A percentile compares a stretch with the other conserved stretches of the same genome.
phyloP scores from a whole-genome alignment of 805 yeast genomes.

The Schwanniomyces occidentalis region DNA sequence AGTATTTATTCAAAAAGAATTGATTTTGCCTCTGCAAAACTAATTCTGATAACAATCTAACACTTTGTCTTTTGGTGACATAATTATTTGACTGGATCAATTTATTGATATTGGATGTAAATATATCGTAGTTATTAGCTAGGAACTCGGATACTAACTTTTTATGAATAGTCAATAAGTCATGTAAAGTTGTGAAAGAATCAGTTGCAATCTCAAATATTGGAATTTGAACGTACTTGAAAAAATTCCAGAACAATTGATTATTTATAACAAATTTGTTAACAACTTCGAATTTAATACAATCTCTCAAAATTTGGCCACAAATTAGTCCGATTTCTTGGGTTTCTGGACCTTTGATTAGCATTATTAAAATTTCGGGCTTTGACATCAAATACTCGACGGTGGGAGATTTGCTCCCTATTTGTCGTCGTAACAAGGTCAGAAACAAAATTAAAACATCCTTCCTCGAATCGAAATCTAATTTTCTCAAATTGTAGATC shows the following conservation, averaged over 20 bases:
- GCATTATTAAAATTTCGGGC: constrained; percentile 61
- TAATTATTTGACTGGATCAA: constrained; percentile 78
- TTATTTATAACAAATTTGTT: constrained; percentile 59
- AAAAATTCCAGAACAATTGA: constrained; percentile 76
- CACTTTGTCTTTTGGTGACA: constrained; percentile 89
- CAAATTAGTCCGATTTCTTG: constrained; percentile 71
- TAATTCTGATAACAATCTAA: constrained; percentile 70
- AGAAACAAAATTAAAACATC: constrained; percentile 74
- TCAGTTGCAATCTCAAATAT: constrained; percentile 91
- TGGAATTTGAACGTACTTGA: constrained; percentile 70
- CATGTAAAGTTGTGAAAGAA: constrained; percentile 75
- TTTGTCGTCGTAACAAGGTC: constrained; percentile 74
- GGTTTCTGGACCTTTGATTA: constrained; percentile 72
- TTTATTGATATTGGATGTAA: constrained; percentile 63
- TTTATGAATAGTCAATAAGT: constrained; percentile 68
- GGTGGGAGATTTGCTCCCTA: constrained; percentile 78
- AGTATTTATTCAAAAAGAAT: constrained; percentile 70
- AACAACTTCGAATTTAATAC: constrained; percentile 74
- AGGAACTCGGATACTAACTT: constrained; percentile 72
- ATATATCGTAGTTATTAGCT: constrained; percentile 51
- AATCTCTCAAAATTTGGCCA: constrained; percentile 81
- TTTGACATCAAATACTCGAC: constrained; percentile 75
- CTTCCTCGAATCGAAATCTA: constrained; percentile 90
- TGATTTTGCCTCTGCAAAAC: constrained; percentile 72
- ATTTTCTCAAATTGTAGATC: constrained; percentile 55